These are phyloP conservation scores for Amaranthus palmeri DNA, from an alignment of 148 eudicot species.

Conservation along the genomic window DNA sequence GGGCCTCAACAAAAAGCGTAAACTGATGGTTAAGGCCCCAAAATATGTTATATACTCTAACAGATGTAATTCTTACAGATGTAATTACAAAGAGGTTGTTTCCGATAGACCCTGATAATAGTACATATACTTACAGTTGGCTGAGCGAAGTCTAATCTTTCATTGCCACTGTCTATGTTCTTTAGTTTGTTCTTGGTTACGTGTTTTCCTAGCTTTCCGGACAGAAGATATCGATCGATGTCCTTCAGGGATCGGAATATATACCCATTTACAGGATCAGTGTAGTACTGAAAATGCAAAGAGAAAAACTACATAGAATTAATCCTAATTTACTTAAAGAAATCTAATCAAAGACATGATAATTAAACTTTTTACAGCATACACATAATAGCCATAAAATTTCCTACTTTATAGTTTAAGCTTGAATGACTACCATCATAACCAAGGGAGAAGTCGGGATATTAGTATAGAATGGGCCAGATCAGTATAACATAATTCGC, in stretches of 20 bases:
- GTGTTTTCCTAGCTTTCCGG: constrained; percentile 42
- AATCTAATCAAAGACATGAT: background rate
- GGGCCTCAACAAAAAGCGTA: too few species aligned
- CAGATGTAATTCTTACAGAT: too few species aligned
- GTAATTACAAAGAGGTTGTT: too few species aligned
- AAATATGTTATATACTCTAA: too few species aligned
- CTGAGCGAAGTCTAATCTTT: constrained; percentile 16
- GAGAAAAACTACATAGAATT: background rate
- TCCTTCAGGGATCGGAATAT: constrained; percentile 53
- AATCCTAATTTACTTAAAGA: background rate
- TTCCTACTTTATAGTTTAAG: too few species aligned
- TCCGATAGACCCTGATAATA: too few species aligned
- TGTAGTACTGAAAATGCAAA: constrained; percentile 41
- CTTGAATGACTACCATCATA: too few species aligned
- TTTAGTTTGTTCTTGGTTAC: constrained; percentile 40
- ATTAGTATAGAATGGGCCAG: too few species aligned
- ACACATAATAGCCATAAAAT: too few species aligned
- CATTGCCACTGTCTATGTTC: constrained; percentile 14
- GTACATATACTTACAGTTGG: constrained; percentile 17
- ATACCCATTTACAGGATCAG: constrained; percentile 50
- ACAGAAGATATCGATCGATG: constrained; percentile 40
- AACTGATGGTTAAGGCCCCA: too few species aligned
- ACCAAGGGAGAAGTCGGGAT: too few species aligned
- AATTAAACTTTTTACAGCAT: background rate
- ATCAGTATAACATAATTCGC: too few species aligned